These are phyloP conservation scores for Cucumis melo DNA, from an alignment of 306 rosid genomes.

Conservation along the genomic window DNA sequence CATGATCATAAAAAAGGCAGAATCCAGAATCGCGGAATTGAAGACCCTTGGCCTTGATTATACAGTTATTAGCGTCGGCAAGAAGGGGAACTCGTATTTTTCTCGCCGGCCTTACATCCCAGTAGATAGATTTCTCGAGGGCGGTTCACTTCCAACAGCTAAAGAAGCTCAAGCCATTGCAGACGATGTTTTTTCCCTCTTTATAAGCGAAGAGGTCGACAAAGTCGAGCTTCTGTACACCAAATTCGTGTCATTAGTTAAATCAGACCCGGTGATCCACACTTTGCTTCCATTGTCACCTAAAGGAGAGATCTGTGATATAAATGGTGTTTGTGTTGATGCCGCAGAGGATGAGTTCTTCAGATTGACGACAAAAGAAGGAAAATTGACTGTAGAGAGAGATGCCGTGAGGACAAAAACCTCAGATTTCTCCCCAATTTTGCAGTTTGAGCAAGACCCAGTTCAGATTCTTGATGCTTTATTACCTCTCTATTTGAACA, in stretches of 20 bases:
- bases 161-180: slow-evolving; percentile 94
- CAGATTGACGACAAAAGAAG: slow-evolving; percentile 75
- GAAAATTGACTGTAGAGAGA: slow-evolving; percentile 69
- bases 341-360: slow-evolving; percentile 86
- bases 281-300: slow-evolving; percentile 87
- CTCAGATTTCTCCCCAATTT: slow-evolving; percentile 41
- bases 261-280: slow-evolving; percentile 63
- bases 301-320: slow-evolving; percentile 77
- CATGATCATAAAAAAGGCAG: slow-evolving; percentile 52
- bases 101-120: slow-evolving; percentile 69
- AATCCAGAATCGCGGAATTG: slow-evolving; percentile 45
- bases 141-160: slow-evolving; percentile 54
- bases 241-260: slow-evolving; percentile 69
- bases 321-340: slow-evolving; percentile 70
- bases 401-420: slow-evolving; percentile 42
- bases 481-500: slow-evolving; percentile 71
- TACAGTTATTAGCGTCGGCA: slow-evolving; percentile 66
- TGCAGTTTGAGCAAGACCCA: slow-evolving; percentile 89
- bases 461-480: slow-evolving; percentile 89
- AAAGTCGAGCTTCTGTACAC: slow-evolving; percentile 82
- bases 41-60: slow-evolving; percentile 47
- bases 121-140: slow-evolving; percentile 57
- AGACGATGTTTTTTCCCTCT: slow-evolving; percentile 74
- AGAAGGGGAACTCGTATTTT: slow-evolving; percentile 73
- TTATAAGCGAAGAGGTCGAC: slow-evolving; percentile 75